Base-by-base conservation (phyloP, 345 rosid genomes). In the Dimocarpus longan region DNA sequence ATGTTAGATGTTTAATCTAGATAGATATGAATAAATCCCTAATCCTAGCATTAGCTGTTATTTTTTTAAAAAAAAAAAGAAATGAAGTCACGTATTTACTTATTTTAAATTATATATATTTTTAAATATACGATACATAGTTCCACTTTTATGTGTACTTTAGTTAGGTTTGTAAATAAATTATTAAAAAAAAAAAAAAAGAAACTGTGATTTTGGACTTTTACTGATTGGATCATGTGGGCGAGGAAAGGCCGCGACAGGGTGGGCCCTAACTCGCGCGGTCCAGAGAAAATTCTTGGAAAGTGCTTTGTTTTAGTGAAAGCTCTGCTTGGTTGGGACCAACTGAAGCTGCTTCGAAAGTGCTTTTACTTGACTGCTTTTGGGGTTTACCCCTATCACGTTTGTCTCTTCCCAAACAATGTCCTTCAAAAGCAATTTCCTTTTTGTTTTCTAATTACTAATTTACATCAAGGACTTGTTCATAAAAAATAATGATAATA, bases 311-410 rank as follows among this genome's bases (percentile, higher is more conserved):
- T 48, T 21, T 5, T 19, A 5, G n/a, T 1, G 24, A 76, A 39
- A 37, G 28, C 43, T 6, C 68, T 78, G 39, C 70, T 59, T 50
- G 81, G 16, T 32, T 42, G 76, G 73, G 71, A n/a, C 72, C 68
- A 16, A 54, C 8, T 0, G 79, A 82, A 74, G 21, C 22, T 64
- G 56, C 82, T 10, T 5, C 65, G 85, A 82, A 78, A 59, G 12
- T 70, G 68, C 77, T 68, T 77, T 0, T 2, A 4, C 66, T 66
- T 52, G 10, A n/a, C 50, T 0, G 39, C 67, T 70, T 66, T n/a
- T 5, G 75, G 69, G 37, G 60, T 66, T 46, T 22, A 26, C 15
- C 24, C 50, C 9, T 16, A n/a, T n/a, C 24, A 6, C 46, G 6
- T 10, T 13, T 26, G 69, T 1, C 69, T 19, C 44, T 18, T 12